Conservation (phyloP, 208 protist species). For the Naegleria fowleri region DNA sequence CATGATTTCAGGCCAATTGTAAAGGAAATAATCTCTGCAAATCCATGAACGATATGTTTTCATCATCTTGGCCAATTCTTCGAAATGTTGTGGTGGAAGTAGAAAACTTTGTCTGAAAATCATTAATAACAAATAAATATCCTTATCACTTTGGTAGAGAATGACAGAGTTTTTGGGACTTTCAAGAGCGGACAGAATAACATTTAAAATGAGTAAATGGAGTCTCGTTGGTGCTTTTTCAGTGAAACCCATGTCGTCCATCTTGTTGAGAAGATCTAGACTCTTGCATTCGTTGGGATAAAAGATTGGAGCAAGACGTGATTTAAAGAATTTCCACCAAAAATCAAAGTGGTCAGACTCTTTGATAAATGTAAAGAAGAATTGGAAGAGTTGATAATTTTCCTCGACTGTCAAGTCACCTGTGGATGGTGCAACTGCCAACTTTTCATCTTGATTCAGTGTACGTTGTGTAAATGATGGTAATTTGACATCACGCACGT, state of each 20-base stretch:
- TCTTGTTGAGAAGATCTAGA: slow-evolving; percentile 15
- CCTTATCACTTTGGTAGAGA: slow-evolving; percentile 12
- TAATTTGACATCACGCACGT: background rate
- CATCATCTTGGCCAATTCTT: background rate
- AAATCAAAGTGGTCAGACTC: background rate
- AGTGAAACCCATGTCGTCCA: background rate
- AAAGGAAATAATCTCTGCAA: background rate
- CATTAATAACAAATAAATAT: slow-evolving; percentile 24
- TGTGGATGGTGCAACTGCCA: background rate
- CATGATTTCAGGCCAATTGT: slow-evolving; percentile 26
- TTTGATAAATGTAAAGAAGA: slow-evolving; percentile 2
- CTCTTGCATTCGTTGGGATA: slow-evolving; percentile 15
- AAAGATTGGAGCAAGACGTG: background rate
- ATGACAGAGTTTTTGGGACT: background rate
- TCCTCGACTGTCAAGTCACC: background rate
- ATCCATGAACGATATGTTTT: slow-evolving; percentile 23
- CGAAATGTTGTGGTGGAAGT: background rate
- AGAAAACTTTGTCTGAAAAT: slow-evolving; percentile 26
- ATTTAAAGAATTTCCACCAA: slow-evolving; percentile 27
- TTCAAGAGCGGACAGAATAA: background rate
- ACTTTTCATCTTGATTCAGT: background rate
- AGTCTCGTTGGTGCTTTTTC: background rate
- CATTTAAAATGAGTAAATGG: background rate
- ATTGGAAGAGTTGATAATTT: background rate
- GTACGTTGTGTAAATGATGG: background rate